Evolutionary conservation across 495 filamentous ascomycete species (phyloP).

Genomic region (Oidiodendron maius): DNA sequence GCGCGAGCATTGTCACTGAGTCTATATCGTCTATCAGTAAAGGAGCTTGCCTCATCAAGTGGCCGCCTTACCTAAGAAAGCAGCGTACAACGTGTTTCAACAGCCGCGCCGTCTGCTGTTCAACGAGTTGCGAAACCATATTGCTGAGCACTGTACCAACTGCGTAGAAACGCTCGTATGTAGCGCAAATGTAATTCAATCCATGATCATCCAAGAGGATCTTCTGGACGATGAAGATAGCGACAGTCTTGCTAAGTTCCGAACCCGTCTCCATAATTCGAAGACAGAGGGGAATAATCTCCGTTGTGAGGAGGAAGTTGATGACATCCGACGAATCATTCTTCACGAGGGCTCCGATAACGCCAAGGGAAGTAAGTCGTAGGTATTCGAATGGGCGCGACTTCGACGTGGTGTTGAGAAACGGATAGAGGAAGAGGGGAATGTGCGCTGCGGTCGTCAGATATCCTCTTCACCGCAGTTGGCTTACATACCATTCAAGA

Average conservation of each 20-base stretch:
- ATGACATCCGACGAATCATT: slow-evolving; percentile 98
- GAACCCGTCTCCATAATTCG: slow-evolving; percentile 99
- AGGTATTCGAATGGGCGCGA: slow-evolving; percentile 97
- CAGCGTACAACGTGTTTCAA: slow-evolving; percentile 98
- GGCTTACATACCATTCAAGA: slow-evolving; percentile 69
- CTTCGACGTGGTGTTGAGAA: slow-evolving; percentile 98
- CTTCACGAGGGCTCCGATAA: slow-evolving; percentile 96
- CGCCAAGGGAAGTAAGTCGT: slow-evolving; percentile 93
- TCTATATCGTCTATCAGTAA: slow-evolving; percentile 34
- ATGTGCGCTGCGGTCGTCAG: slow-evolving; percentile 71
- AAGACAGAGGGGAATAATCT: slow-evolving; percentile 97
- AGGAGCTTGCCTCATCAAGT: not conserved
- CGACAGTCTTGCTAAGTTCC: slow-evolving; percentile 96
- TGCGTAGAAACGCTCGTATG: slow-evolving; percentile 98
- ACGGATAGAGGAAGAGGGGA: slow-evolving; percentile 95
- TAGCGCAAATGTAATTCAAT: slow-evolving; percentile 97
- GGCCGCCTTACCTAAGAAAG: slow-evolving; percentile 76
- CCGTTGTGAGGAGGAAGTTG: slow-evolving; percentile 96
- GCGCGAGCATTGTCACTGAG: slow-evolving; percentile 95
- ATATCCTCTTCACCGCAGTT: not conserved
- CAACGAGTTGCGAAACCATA: slow-evolving; percentile 95
- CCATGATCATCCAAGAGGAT: slow-evolving; percentile 96
- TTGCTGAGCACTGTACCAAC: slow-evolving; percentile 97
- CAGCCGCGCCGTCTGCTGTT: slow-evolving; percentile 92
- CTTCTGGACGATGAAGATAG: slow-evolving; percentile 99